Percentiles rank a stretch among this genome's conserved stretches.
Evolutionary conservation across 1,284 basidiomycete species (phyloP).

Genomic region (Hymenochaete sp.): DNA sequence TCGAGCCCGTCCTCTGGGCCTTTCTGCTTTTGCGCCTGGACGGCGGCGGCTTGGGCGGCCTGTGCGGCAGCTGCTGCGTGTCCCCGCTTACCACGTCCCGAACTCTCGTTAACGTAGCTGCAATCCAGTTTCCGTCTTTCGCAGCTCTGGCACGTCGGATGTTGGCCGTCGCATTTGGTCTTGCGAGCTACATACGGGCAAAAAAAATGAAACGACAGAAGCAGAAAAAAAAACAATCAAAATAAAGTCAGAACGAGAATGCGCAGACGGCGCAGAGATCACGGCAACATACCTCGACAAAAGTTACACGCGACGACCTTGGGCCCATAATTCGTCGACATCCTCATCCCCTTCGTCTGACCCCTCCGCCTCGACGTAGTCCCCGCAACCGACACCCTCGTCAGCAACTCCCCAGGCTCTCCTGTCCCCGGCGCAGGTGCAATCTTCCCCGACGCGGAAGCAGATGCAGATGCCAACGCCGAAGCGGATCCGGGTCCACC

Average conservation of each 20-base stretch:
- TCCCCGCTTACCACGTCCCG: constrained; percentile 22
- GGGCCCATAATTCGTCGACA: constrained; percentile 59
- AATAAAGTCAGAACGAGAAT: constrained; percentile 6
- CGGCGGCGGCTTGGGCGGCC: constrained; percentile 1
- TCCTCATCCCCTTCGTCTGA: constrained; percentile 31
- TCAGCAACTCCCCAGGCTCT: constrained; percentile 1
- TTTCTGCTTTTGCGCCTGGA: constrained; percentile 6
- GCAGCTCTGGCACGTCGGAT: constrained; percentile 72
- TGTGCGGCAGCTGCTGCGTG: constrained; percentile 20
- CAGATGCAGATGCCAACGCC: background rate
- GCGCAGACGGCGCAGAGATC: constrained; percentile 8
- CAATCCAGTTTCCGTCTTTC: constrained; percentile 61
- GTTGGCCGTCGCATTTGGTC: constrained; percentile 74
- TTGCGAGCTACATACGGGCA: constrained; percentile 51
- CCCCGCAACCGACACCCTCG: background rate
- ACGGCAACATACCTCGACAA: constrained; percentile 54
- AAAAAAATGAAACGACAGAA: constrained; percentile 5
- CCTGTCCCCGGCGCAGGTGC: background rate
- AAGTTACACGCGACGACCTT: constrained; percentile 80
- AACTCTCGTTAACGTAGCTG: constrained; percentile 66
- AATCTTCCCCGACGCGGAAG: background rate
- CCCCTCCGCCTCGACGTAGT: constrained; percentile 40
- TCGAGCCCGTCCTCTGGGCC: background rate
- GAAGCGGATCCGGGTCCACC: background rate
- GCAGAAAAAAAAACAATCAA: background rate